phyloP scores from a whole-genome alignment of 371 early-diverging fungal genomes.

The Circinella umbellata region DNA sequence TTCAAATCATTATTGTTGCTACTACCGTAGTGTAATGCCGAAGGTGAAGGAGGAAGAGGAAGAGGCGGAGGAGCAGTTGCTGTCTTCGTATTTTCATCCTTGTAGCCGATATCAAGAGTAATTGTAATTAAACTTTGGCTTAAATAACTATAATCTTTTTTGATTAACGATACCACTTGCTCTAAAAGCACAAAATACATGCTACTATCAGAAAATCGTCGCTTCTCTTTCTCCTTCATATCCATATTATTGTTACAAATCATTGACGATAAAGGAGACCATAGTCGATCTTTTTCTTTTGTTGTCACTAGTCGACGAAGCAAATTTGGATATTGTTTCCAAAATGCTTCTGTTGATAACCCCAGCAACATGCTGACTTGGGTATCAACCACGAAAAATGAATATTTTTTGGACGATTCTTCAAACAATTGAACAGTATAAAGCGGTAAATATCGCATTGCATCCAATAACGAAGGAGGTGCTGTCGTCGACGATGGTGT shows the following conservation, averaged over 20 bases:
- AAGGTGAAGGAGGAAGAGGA: neutral
- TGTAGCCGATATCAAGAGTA: conserved; percentile 69
- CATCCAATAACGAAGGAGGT: conserved; percentile 32
- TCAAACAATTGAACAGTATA: conserved; percentile 68
- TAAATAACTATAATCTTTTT: conserved; percentile 64
- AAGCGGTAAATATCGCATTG: conserved; percentile 64
- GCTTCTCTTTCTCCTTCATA: conserved; percentile 33
- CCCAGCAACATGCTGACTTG: conserved; percentile 69
- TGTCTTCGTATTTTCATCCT: conserved; percentile 20
- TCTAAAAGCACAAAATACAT: conserved; percentile 72
- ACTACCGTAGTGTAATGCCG: neutral
- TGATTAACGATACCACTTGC: conserved; percentile 64
- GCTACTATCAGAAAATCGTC: conserved; percentile 57
- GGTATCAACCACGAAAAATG: conserved; percentile 70
- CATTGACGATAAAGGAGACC: conserved; percentile 75
- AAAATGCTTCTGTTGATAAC: conserved; percentile 50
- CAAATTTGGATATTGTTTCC: conserved; percentile 62
- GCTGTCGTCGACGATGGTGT: neutral
- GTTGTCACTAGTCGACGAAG: conserved; percentile 54
- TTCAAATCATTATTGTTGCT: neutral
- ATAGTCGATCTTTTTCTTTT: conserved; percentile 71
- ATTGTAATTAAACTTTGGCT: conserved; percentile 72
- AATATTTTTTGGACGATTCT: conserved; percentile 22
- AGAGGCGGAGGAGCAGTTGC: neutral
- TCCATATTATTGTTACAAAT: conserved; percentile 35